phyloP scores from a whole-genome alignment of 495 filamentous ascomycete genomes.

The Tuber melanosporum region DNA sequence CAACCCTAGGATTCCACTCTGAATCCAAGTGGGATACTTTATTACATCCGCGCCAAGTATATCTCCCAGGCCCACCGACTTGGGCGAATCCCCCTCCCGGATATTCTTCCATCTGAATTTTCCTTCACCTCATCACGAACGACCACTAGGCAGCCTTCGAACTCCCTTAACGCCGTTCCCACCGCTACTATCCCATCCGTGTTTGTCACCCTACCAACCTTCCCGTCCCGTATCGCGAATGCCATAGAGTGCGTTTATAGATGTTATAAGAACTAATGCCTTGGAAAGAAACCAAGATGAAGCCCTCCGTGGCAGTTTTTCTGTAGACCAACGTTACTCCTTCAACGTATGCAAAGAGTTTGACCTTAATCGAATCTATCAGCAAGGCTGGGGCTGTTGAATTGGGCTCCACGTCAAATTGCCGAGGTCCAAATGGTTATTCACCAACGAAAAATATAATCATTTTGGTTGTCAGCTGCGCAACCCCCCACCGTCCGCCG shows the following conservation, averaged over 20 bases:
- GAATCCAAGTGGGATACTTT: background rate
- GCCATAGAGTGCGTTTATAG: conserved; percentile 42
- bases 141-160: conserved; percentile 41
- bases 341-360: conserved; percentile 43
- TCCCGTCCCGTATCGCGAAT: conserved; percentile 37
- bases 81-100: conserved; percentile 41
- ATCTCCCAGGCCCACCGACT: conserved; percentile 40
- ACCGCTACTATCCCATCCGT: conserved; percentile 44
- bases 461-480: conserved; percentile 43
- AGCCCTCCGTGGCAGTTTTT: conserved; percentile 40
- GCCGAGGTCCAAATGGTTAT: conserved; percentile 43
- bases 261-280: conserved; percentile 44
- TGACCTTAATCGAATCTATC: conserved; percentile 40
- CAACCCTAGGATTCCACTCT: conserved; percentile 14
- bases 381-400: conserved; percentile 32
- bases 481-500: conserved; percentile 44
- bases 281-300: conserved; percentile 44
- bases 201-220: conserved; percentile 43
- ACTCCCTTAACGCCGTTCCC: conserved; percentile 39
- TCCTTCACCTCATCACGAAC: conserved; percentile 45
- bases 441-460: conserved; percentile 43
- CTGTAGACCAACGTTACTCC: conserved; percentile 44
- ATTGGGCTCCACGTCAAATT: conserved; percentile 43
- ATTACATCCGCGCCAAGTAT: conserved; percentile 26
- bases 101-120: conserved; percentile 34